Evolutionary conservation across 371 early-diverging fungal species (phyloP), one percentile per base, ranked within the genome.

Genomic region (Globomyces sp.): DNA sequence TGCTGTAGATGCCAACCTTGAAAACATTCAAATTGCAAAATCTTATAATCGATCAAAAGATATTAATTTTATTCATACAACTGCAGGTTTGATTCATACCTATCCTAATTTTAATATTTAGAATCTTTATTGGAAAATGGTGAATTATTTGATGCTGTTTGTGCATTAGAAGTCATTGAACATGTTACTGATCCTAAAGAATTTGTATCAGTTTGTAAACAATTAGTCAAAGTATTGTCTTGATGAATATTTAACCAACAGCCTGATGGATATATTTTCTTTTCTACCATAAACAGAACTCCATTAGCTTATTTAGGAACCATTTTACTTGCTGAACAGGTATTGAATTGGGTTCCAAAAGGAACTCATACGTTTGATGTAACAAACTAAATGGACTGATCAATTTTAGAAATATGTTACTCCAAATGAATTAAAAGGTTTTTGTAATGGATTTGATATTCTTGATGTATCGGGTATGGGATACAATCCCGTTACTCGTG

Each of bases 231-330:
- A 83, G 87, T 83, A 67, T 4, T 39, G 42, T 6, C 1, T 51
- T 52, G 11, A 0, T 24, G 24, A 24, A 24, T 24, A 24, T 24
- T 24, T 24, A 24, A 24, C 6, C 70, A 71, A 11, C 75, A 87
- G 71, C 90, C 93, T 1, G 84, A 82, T 1, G 96, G 92, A 0
- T 69, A 85, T 34, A 42, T 95, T 37, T 85, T 97, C 46, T 61
- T 94, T 42, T 95, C 95, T 0, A 97, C 96, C 52, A 96, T 97
- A 74, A 91, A 91, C 65, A 89, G 95, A 2, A 94, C 96, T 1
- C 82, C 86, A 0, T 55, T 85, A 3, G 84, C 95, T 1, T 86
- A 87, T 62, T 71, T 90, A 5, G 70, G 93, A 60, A 94, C 95
- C 3, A 86, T 96, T n/a, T 68, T 89, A 5, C 68, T 90, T 48